A percentile compares a stretch with the other conserved stretches of the same genome.
Evolutionary conservation across 2,329 filamentous ascomycete genomes (phyloP).

Genomic region (Rosellinia necatrix): DNA sequence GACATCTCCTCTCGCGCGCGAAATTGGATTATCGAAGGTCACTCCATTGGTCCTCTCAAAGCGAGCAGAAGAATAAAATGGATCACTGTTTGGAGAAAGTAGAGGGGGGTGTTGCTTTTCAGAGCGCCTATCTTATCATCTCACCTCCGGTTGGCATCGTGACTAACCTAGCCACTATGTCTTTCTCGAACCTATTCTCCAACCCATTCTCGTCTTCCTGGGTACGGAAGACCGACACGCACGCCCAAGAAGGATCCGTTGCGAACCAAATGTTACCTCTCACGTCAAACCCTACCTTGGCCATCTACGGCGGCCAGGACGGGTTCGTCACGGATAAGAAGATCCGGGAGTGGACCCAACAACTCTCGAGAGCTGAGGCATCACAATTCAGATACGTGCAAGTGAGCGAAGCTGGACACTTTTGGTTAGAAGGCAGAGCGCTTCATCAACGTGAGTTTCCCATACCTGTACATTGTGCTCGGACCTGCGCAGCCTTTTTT

Average conservation of each 20-base stretch:
- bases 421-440: constrained; percentile 63
- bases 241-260: constrained; percentile 14
- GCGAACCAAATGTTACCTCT: constrained; percentile 62
- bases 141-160: constrained; percentile 68
- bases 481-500: too few species aligned
- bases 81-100: constrained; percentile 39
- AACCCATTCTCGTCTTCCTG: constrained; percentile 34
- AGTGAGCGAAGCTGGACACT: constrained; percentile 62
- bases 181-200: constrained; percentile 51
- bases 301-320: constrained; percentile 77
- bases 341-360: constrained; percentile 67
- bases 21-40: constrained; percentile 35
- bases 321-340: constrained; percentile 70
- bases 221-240: constrained; percentile 26
- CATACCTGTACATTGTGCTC: too few species aligned
- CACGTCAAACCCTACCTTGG: constrained; percentile 63
- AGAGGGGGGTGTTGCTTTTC: constrained; percentile 44
- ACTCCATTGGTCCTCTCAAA: constrained; percentile 27
- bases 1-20: constrained; percentile 52
- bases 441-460: constrained; percentile 43
- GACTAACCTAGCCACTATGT: constrained; percentile 66
- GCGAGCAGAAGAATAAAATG: constrained; percentile 12
- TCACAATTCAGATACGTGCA: constrained; percentile 55
- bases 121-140: constrained; percentile 65
- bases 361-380: constrained; percentile 49